Evolutionary conservation across 768 basidiomycete species (phyloP).

Genomic region (Tubosaeta brunneosetosa): DNA sequence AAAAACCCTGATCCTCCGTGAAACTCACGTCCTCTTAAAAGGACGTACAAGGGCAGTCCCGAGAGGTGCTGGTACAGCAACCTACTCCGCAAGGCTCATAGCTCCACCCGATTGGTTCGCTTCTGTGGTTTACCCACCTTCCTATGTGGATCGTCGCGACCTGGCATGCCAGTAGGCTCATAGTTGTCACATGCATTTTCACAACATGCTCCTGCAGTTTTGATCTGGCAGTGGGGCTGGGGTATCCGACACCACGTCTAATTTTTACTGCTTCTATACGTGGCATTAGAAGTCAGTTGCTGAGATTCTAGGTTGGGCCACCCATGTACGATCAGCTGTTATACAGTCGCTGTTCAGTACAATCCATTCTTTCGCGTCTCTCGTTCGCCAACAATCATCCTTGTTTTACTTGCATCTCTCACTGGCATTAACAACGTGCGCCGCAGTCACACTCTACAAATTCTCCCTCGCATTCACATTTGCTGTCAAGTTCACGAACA

Average conservation of each 20-base stretch:
- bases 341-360: slow-evolving; percentile 21
- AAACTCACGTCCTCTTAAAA: slow-evolving; percentile 23
- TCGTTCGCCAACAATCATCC: slow-evolving; percentile 19
- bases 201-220: slow-evolving; percentile 8
- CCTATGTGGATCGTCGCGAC: slow-evolving; percentile 7
- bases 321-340: slow-evolving; percentile 21
- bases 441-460: slow-evolving; percentile 10
- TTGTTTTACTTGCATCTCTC: slow-evolving; percentile 23
- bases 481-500: slow-evolving; percentile 19
- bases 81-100: slow-evolving; percentile 70
- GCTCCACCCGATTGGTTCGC: neutral
- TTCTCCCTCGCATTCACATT: slow-evolving; percentile 13
- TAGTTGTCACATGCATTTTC: slow-evolving; percentile 1
- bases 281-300: slow-evolving; percentile 10
- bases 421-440: slow-evolving; percentile 11
- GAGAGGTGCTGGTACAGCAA: slow-evolving; percentile 62
- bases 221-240: slow-evolving; percentile 6
- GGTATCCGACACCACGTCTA: slow-evolving; percentile 1
- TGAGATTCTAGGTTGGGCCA: slow-evolving; percentile 11
- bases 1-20: neutral
- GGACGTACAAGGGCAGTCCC: slow-evolving; percentile 63
- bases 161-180: slow-evolving; percentile 7
- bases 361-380: slow-evolving; percentile 8
- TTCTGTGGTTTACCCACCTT: slow-evolving; percentile 2
- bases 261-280: slow-evolving; percentile 6